Evolutionary conservation across 768 basidiomycete species (phyloP), one percentile per base, ranked within the genome.

Genomic region (Auricularia sp.): DNA sequence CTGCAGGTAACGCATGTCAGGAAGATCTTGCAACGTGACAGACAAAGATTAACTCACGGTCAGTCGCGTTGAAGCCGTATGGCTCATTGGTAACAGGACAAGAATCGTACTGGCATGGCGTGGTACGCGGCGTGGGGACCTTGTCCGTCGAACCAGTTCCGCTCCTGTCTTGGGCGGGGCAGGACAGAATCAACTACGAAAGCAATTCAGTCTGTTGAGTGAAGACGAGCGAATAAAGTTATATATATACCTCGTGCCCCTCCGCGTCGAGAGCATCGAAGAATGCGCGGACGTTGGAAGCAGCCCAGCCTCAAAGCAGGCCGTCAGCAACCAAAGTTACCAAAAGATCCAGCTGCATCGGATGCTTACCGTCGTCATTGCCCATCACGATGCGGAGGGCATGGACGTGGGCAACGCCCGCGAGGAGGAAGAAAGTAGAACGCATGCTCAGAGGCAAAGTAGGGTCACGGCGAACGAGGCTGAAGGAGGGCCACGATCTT

Each of bases 151-250:
- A 79, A 10, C 81, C 80, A 2, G 80, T 78, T 5, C 81, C 82
- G 16, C 80, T 81, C 65, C 77, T 68, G 68, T 82, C 77, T 54
- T 75, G 71, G 6, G 82, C 78, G 1, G 82, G 81, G 10, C 75
- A 74, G 18, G 81, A 82, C 3, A 83, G 70, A 21, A 82, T 70
- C 11, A 73, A 72, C 74, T 76, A 2, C 13, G 8, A 14, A 14
- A 8, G 39, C 7, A 7, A 42, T 7, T 42, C 8, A 42, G 39
- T 14, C 13, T 14, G 13, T 8, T 42, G 39, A 42, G 1, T 42
- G 39, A 14, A 42, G 39, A 42, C 13, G 8, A 42, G 8, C 39
- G 39, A 14, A 42, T 7, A 24, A 1, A 24, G 24, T 24, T 24
- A 24, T 24, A 42, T 42, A 29, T 14, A 42, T 14, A 42, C 13